Evolutionary conservation across 371 early-diverging fungal species (phyloP), one percentile per base, ranked within the genome.

Genomic region (Syncephalis fuscata): DNA sequence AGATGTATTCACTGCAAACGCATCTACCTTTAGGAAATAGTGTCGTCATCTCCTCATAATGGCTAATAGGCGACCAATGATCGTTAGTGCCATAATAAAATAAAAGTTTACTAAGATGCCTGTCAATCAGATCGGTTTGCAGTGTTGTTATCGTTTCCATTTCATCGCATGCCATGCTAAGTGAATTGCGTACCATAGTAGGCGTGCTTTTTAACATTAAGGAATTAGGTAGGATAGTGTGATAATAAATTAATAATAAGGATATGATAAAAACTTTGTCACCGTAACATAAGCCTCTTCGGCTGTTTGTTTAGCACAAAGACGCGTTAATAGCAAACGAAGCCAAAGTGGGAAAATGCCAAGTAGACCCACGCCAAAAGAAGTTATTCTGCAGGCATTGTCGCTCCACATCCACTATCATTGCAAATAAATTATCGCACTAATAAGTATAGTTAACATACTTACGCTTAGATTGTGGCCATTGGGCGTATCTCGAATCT

Each of bases 51-150:
- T 73, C 70, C 5, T 74, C 62, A 56, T 77, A 78, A 48, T 84
- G 81, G 19, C 70, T 68, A 20, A 66, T 54, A 2, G 88, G 88
- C 11, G 77, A 78, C 91, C 91, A 90, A 23, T 65, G 55, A 48
- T 90, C 91, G 38, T 64, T 64, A 14, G 58, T 59, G 9, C 86
- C 85, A 55, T 83, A 90, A 52, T 87, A 89, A 50, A 88, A 71
- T 44, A 85, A 67, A 41, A 82, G 76, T 51, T 80, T 82, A 27
- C 71, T 63, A 0, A 71, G 64, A 52, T 76, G 63, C 21, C 58
- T 52, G 4, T 57, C 45, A 46, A 85, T 74, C 51, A 78, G 64
- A 20, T 73, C 74, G 39, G 65, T 64, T 45, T 88, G 81, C 47
- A 88, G 61, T 20, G 60, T 69, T 21, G 52, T 58, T 21, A 90